Evolutionary conservation across 2,329 filamentous ascomycete genomes (phyloP).

Genomic region (Dothideomycetes sp.): DNA sequence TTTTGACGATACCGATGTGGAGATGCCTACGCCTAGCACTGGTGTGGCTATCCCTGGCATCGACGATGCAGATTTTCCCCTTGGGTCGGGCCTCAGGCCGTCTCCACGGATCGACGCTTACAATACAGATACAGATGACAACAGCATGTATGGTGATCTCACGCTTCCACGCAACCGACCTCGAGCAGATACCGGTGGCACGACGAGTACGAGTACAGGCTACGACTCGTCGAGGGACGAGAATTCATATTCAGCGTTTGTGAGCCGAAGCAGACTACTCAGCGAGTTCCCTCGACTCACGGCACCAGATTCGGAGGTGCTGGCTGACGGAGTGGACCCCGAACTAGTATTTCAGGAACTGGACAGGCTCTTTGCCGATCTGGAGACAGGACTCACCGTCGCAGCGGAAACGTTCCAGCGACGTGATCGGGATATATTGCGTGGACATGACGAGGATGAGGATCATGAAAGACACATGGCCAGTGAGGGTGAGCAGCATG

Average conservation of each 20-base stretch:
- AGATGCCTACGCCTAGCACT: background rate
- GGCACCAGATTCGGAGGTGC: slow-evolving; percentile 23
- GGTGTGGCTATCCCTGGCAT: slow-evolving; percentile 5
- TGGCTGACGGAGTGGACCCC: slow-evolving; percentile 24
- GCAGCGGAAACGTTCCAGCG: slow-evolving; percentile 7
- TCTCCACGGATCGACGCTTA: slow-evolving; percentile 4
- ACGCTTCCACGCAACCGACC: slow-evolving; percentile 2
- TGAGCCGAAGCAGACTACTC: slow-evolving; percentile 1
- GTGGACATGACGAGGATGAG: slow-evolving; percentile 1
- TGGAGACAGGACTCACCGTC: slow-evolving; percentile 15
- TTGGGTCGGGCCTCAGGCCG: slow-evolving; percentile 1
- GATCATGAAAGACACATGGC: slow-evolving; percentile 5
- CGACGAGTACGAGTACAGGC: slow-evolving; percentile 7
- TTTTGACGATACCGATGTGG: slow-evolving; percentile 8
- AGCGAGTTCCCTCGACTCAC: slow-evolving; percentile 20
- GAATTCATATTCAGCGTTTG: slow-evolving; percentile 6
- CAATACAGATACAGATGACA: slow-evolving; percentile 6
- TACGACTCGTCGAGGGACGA: slow-evolving; percentile 16
- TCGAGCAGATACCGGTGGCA: slow-evolving; percentile 8
- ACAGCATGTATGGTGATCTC: slow-evolving; percentile 9
- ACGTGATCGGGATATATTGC: slow-evolving; percentile 4
- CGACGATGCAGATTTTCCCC: slow-evolving; percentile 10
- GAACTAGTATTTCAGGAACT: slow-evolving; percentile 23
- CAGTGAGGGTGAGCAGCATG: slow-evolving; percentile 1
- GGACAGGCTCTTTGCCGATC: slow-evolving; percentile 22